Base-by-base conservation (phyloP, 805 yeast species). In the Danielozyma ontarioensis region DNA sequence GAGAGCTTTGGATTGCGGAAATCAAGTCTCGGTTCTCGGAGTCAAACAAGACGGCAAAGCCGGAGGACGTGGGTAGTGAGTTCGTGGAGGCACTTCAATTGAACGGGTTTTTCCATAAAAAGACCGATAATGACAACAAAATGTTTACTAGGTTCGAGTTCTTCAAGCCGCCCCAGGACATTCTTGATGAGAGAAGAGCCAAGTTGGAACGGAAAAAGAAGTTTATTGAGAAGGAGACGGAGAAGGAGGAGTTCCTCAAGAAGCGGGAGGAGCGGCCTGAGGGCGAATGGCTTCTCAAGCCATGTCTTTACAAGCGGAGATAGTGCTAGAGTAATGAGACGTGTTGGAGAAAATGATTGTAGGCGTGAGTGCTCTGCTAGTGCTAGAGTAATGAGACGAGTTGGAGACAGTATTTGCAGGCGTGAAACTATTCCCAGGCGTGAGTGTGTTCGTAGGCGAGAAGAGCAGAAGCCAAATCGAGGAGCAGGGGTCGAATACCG, bases 1-100 rank as follows among this genome's bases (percentile, higher is more conserved):
- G 99, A 17, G 96, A 90, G 55, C 62, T 93, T 29, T 93, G 98
- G 98, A 87, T 93, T 29, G 93, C 97, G 2, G 99, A 93, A 55
- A 93, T 93, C 61, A 90, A 90, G 59, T 86, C 96, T 1, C 70
- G 99, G 51, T 85, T 93, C 49, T 64, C 76, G 5, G 96, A 88
- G 48, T 58, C 62, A 11, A 37, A 43, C 13, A 43, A 45, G 18
- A 44, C 42, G 11, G 45, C 37, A 15, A 42, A 48, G 24, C 53
- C 76, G 57, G 42, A 74, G 37, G 59, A 74, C 32, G 53, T 64
- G 1, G 90, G 90, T 12, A 73, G 73, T n/a, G 89, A 83, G 46
- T 93, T 93, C 59, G 85, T 82, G 10, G 75, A 83, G 16, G 78
- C 83, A 1, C 68, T 93, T 46, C 87, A 87, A 54, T 59, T 75